Evolutionary conservation across 2,329 filamentous ascomycete species (phyloP), one percentile per base, ranked within the genome.

Genomic region (Penicillium sp.): DNA sequence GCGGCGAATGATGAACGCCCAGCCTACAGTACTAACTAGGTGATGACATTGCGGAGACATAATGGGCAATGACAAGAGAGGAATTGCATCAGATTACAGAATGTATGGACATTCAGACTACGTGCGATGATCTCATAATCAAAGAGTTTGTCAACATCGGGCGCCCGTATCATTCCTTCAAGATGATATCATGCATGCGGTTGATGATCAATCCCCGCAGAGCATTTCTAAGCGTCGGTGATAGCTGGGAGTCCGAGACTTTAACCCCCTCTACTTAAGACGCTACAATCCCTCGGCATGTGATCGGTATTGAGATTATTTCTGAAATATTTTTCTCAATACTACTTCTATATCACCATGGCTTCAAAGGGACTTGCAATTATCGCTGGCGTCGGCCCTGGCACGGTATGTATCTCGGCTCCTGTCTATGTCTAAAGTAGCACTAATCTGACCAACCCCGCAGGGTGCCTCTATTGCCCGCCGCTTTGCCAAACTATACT

Each of bases 401-500:
- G 81, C 53, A 82, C 80, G 42, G 77, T 79, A 76, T 37, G 67
- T 50, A 33, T 47, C 28, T 35, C 9, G 24, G 35, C 30, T 37
- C 17, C 13, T 4, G 15, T 57, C 10, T 42, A 49, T n/a, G n/a
- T 44, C 17, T n/a, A 42, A 5, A 44, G 28, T 30, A 40, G 47
- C 22, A 19, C 28, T 17, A 37, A 17, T 22, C 61, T 68, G 56
- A 66, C 24, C 65, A 87, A 87, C 71, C 85, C 13, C 60, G 62
- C 53, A 79, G 71, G 87, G 87, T 28, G 86, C 86, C 15, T 81
- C 85, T 2, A 82, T 89, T 15, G 86, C 87, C 35, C 82, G 85
- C 59, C 84, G 81, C 61, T 89, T 89, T 69, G 84, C 85, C 35
- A 72, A 82, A 63, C 65, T 78, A 7, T 89, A 89, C 70, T 83